phyloP scores from a whole-genome alignment of 2,329 filamentous ascomycete species.

The Pseudogymnoascus sp. region DNA sequence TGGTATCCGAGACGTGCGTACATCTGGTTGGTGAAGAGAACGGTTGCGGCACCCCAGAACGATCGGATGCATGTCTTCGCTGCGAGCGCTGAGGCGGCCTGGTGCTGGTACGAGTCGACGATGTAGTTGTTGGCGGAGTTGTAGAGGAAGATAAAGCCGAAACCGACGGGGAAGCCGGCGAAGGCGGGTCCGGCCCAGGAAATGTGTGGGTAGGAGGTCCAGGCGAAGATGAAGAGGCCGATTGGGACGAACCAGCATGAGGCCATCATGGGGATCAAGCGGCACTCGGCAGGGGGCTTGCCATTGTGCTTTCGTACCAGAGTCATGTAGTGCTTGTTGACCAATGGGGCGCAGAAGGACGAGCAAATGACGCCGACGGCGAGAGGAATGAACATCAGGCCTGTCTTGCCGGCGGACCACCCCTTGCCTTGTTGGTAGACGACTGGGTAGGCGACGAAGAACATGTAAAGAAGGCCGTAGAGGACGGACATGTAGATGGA shows the following conservation, averaged over 20 bases:
- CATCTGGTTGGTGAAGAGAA: constrained; percentile 79
- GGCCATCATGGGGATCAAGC: constrained; percentile 75
- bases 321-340: constrained; percentile 75
- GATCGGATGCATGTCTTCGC: constrained; percentile 74
- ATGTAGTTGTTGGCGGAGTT: constrained; percentile 51
- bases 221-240: constrained; percentile 60
- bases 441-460: constrained; percentile 41
- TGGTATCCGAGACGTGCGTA: constrained; percentile 63
- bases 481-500: constrained; percentile 79
- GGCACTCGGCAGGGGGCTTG: constrained; percentile 66
- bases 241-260: constrained; percentile 66
- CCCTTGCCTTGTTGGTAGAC: constrained; percentile 70
- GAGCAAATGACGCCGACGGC: constrained; percentile 66
- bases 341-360: constrained; percentile 57
- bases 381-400: constrained; percentile 80
- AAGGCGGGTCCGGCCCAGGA: constrained; percentile 51
- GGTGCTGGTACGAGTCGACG: constrained; percentile 59
- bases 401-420: constrained; percentile 64
- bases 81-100: constrained; percentile 72
- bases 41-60: constrained; percentile 70
- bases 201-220: constrained; percentile 50
- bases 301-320: constrained; percentile 56
- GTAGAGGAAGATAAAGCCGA: constrained; percentile 59
- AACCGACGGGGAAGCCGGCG: constrained; percentile 49
- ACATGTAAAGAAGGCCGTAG: constrained; percentile 47